Conservation (phyloP, 2,329 filamentous ascomycete species). For the Akanthomyces lecanii region DNA sequence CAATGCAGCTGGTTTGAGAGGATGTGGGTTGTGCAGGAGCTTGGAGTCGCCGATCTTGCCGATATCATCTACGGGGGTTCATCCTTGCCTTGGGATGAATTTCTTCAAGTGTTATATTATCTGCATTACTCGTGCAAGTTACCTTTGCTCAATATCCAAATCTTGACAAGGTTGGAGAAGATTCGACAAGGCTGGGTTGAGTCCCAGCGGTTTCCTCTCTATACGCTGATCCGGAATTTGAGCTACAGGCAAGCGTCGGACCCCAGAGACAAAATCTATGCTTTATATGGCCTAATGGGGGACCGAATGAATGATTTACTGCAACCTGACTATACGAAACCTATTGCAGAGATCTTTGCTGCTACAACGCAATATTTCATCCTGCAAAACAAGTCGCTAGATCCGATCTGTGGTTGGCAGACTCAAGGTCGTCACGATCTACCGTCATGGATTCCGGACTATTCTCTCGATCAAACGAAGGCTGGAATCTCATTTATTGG, state of each 20-base stretch:
- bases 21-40: neutral
- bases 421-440: neutral
- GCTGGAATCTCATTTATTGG: neutral
- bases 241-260: neutral
- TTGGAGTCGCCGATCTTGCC: neutral
- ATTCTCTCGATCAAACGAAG: neutral
- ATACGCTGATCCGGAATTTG: neutral
- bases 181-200: neutral
- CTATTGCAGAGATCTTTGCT: neutral
- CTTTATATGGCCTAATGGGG: neutral
- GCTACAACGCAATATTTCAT: neutral
- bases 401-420: neutral
- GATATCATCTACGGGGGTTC: neutral
- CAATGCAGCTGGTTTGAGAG: neutral
- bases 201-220: neutral
- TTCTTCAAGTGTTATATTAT: neutral
- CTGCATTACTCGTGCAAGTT: neutral
- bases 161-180: neutral
- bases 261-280: neutral
- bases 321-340: neutral
- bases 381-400: neutral
- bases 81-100: neutral
- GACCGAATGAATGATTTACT: neutral
- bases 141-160: neutral
- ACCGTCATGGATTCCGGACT: neutral